Percentiles rank a stretch among this genome's conserved stretches.
Conservation (phyloP, 2,329 filamentous ascomycete genomes). For the Diaporthe citri region DNA sequence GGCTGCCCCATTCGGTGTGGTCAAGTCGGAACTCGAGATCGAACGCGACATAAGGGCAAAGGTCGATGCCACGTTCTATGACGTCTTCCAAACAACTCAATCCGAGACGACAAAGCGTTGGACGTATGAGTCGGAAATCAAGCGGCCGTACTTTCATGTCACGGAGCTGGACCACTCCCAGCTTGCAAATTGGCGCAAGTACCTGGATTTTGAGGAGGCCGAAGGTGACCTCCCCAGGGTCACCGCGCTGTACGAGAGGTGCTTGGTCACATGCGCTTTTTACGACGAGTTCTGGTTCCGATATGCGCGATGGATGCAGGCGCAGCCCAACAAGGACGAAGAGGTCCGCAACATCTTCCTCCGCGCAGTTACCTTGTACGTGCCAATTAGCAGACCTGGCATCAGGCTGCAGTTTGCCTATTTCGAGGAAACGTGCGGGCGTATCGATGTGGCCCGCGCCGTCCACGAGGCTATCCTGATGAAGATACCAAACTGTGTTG, state of each 20-base stretch:
- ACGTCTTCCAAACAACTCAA: slow-evolving; percentile 85
- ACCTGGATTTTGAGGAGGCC: slow-evolving; percentile 93
- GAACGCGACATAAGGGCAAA: slow-evolving; percentile 86
- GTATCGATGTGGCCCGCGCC: slow-evolving; percentile 82
- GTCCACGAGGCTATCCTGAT: slow-evolving; percentile 87
- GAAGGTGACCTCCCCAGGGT: slow-evolving; percentile 82
- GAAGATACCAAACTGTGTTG: slow-evolving; percentile 82
- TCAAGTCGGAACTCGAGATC: slow-evolving; percentile 78
- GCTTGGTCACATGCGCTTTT: slow-evolving; percentile 89
- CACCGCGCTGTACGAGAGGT: slow-evolving; percentile 92
- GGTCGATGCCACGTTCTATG: slow-evolving; percentile 84
- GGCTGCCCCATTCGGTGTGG: slow-evolving; percentile 62
- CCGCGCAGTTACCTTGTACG: slow-evolving; percentile 85
- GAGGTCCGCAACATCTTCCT: slow-evolving; percentile 94
- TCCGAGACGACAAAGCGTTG: slow-evolving; percentile 91
- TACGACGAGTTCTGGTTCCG: slow-evolving; percentile 99
- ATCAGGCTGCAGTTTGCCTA: slow-evolving; percentile 92
- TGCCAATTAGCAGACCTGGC: slow-evolving; percentile 86
- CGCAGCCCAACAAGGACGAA: slow-evolving; percentile 84
- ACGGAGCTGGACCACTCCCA: slow-evolving; percentile 90
- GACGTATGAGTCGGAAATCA: slow-evolving; percentile 95
- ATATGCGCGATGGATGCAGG: slow-evolving; percentile 95
- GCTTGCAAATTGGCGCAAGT: slow-evolving; percentile 92
- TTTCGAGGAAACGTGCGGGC: slow-evolving; percentile 89
- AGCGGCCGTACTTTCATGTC: slow-evolving; percentile 96